These are phyloP conservation scores for Ogataea degrootiae DNA, from an alignment of 805 yeast genomes.

Conservation along the genomic window DNA sequence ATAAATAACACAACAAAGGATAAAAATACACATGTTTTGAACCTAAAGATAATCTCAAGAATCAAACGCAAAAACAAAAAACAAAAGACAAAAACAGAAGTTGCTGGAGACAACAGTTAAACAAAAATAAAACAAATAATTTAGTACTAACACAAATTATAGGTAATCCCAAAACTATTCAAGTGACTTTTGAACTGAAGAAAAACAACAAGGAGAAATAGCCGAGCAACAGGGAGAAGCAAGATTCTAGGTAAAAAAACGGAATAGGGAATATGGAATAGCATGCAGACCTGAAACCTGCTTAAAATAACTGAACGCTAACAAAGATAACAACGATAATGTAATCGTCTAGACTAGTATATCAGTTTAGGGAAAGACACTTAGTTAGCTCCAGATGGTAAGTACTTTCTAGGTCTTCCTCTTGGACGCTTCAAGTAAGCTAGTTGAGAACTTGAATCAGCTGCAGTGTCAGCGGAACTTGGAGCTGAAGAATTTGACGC, in stretches of 20 bases:
- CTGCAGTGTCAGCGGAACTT: conserved; percentile 3
- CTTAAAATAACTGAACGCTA: background rate
- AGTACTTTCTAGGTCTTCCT: conserved; percentile 22
- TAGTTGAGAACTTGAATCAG: background rate
- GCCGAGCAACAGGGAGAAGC: background rate
- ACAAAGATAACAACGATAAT: background rate
- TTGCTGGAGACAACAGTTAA: too few species aligned
- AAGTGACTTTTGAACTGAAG: too few species aligned
- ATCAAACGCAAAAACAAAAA: too few species aligned
- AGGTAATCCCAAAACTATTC: too few species aligned
- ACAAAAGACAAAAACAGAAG: too few species aligned
- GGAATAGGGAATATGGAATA: background rate
- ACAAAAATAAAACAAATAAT: too few species aligned
- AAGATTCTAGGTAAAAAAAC: background rate
- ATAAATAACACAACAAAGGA: background rate
- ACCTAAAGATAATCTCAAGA: too few species aligned
- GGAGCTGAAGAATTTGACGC: background rate
- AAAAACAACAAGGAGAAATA: background rate
- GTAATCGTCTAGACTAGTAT: background rate
- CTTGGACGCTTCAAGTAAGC: conserved; percentile 22
- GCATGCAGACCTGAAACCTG: too few species aligned
- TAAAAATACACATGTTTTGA: background rate
- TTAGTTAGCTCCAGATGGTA: conserved; percentile 2
- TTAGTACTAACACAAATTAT: too few species aligned
- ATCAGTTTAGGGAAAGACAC: background rate